Evolutionary conservation across 192 early-diverging fungal genomes (phyloP), one percentile per base, ranked within the genome.

Genomic region (Blastocladiella britannica): DNA sequence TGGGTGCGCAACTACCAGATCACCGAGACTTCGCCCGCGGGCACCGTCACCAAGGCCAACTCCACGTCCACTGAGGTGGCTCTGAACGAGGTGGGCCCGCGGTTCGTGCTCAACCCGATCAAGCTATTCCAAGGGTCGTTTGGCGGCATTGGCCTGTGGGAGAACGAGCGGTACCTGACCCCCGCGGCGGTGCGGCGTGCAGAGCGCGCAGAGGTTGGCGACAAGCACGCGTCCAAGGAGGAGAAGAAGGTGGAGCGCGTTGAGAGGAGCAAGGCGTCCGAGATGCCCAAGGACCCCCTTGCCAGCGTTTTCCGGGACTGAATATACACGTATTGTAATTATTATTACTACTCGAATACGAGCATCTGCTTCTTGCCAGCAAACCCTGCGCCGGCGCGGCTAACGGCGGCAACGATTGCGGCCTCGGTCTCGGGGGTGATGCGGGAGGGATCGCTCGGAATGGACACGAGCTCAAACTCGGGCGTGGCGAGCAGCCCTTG

Each of bases 1-100:
- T 98, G 88, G 88, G 89, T 95, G 74, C 76, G 94, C 62, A 98
- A 98, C 68, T 98, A 82, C 67, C 93, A 97, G 72, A 82, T 91
- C 62, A 69, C 84, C 29, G 89, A 93, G 63, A 82, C 82, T 65
- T 61, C 70, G 52, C 31, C 65, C 22, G 62, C 57, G 43, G 29
- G 56, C 28, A 15, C 26, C 1, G 30, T 51, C 29, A 57, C 25
- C 26, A 51, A 29, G 52, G 7, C 47, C 55, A 66, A 72, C 59
- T 53, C 55, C 22, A 81, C 82, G 58, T 77, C 75, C 53, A 72
- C 72, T 3, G 86, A 88, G 56, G 77, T 87, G 15, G 77, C 85
- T 5, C 65, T 98, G 28, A 80, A 92, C 15, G 94, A 98, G 67
- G 93, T 98, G 56, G 94, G 94, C 25, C 94, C 94, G 23, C 82